Evolutionary conservation across 176 grass and related monocot species (phyloP).

Genomic region (Oryza coarctata): DNA sequence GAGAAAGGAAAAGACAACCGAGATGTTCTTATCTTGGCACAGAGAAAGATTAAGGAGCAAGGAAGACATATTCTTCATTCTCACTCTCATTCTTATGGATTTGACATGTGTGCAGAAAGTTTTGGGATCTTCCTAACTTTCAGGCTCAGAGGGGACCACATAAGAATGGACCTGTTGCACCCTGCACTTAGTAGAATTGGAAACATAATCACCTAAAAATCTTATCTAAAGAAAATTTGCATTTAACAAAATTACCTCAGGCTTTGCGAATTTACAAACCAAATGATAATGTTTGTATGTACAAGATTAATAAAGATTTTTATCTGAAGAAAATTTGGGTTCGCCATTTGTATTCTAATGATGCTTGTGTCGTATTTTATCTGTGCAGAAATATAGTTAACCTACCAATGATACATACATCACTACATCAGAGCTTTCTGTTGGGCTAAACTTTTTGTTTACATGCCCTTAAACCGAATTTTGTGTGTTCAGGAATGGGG

Average conservation of each 20-base stretch:
- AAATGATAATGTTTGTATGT: background rate
- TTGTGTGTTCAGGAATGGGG: conserved; percentile 29
- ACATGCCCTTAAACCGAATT: background rate
- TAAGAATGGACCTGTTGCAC: background rate
- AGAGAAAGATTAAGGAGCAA: background rate
- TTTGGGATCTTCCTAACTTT: background rate
- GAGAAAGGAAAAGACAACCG: background rate
- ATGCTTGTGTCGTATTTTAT: background rate
- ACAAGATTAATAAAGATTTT: background rate
- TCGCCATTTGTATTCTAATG: background rate
- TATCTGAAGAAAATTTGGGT: background rate
- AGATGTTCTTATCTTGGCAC: background rate
- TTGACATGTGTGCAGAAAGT: background rate
- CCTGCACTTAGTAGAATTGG: background rate
- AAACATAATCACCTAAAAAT: too few species aligned
- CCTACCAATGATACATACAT: too few species aligned
- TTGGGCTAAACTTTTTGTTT: background rate
- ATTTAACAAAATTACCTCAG: background rate
- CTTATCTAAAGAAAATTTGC: too few species aligned
- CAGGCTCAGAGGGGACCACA: background rate
- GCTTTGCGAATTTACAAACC: background rate
- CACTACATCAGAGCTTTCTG: background rate
- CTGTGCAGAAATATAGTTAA: too few species aligned
- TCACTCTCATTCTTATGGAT: background rate
- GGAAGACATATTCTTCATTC: background rate